These are phyloP conservation scores for Penicillium sp. DNA, from an alignment of 2,329 filamentous ascomycete genomes.

Conservation along the genomic window DNA sequence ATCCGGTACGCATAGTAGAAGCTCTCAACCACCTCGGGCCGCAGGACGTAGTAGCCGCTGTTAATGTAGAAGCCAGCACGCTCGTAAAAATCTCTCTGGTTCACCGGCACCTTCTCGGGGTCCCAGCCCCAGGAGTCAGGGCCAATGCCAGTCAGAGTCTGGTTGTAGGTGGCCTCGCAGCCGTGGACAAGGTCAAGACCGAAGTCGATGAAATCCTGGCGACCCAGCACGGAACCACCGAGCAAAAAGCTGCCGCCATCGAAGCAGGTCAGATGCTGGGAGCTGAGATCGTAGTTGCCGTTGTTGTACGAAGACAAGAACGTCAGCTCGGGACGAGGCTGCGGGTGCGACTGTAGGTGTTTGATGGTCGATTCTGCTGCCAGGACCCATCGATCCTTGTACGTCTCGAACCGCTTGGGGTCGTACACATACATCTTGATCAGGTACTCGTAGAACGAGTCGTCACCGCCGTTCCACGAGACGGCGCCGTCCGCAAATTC, in stretches of 20 bases:
- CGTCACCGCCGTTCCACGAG: slow-evolving; percentile 71
- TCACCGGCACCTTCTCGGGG: slow-evolving; percentile 45
- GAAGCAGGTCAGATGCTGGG: slow-evolving; percentile 66
- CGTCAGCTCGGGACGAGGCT: slow-evolving; percentile 63
- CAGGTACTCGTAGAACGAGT: slow-evolving; percentile 84
- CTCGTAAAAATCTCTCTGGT: slow-evolving; percentile 58
- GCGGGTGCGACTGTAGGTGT: slow-evolving; percentile 65
- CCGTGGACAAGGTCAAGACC: slow-evolving; percentile 67
- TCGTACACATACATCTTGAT: slow-evolving; percentile 90
- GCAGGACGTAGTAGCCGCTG: slow-evolving; percentile 59
- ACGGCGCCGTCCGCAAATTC: slow-evolving; percentile 62
- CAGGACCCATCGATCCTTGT: slow-evolving; percentile 69
- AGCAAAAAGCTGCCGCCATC: slow-evolving; percentile 81
- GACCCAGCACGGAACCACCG: slow-evolving; percentile 64
- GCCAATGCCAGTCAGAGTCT: slow-evolving; percentile 67
- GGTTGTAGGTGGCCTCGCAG: slow-evolving; percentile 69
- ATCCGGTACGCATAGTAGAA: slow-evolving; percentile 83
- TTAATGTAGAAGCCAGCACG: slow-evolving; percentile 68
- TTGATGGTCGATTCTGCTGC: slow-evolving; percentile 72
- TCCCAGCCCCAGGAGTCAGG: slow-evolving; percentile 68
- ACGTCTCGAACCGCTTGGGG: slow-evolving; percentile 55
- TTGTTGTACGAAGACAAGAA: slow-evolving; percentile 49
- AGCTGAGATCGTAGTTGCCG: slow-evolving; percentile 35
- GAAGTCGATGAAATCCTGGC: slow-evolving; percentile 65
- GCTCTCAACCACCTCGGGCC: slow-evolving; percentile 77